Evolutionary conservation across 805 yeast species (phyloP), one percentile per base, ranked within the genome.

Genomic region (Ogataea methylovora): DNA sequence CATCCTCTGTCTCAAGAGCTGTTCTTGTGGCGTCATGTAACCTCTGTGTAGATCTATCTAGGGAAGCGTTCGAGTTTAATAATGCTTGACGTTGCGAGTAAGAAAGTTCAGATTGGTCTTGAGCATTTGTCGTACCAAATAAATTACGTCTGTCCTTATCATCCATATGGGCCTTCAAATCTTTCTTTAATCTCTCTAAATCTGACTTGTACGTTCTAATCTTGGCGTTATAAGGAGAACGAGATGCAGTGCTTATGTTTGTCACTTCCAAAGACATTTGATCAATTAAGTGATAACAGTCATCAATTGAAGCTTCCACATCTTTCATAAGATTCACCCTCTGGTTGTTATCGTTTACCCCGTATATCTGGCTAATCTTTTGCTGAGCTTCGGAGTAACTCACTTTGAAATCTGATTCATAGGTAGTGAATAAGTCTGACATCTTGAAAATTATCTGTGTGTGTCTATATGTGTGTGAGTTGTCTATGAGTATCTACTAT

Each of bases 181-280:
- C 55, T 40, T 63, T 58, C 49, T 80, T 85, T 27, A 74, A 56
- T 14, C 71, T 67, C 30, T 76, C 84, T 8, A 68, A 58, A 47
- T 78, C 79, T 34, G 67, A 47, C 41, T 73, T 76, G 58, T 79
- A 84, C 24, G 78, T 79, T 43, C 97, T 76, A 25, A 87, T 62
- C 46, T 81, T 81, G 21, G 88, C 65, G 53, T 88, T 87, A 51
- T 71, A 81, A 6, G 73, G 58, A 0, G 92, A 74, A 42, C 96
- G 65, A 41, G 65, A 73, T 41, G 60, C 73, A 40, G 90, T 79
- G n/a, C 95, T 85, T 23, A 86, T 69, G 48, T 79, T 80, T 52
- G 81, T 87, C 2, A 88, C 81, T 54, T 90, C 97, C 27, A 90
- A 67, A 19, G 77, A 77, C 79, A 92, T 79, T 45, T 90, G 94